Base-by-base conservation (phyloP, 176 grass and related monocot species). In the Typha latifolia region DNA sequence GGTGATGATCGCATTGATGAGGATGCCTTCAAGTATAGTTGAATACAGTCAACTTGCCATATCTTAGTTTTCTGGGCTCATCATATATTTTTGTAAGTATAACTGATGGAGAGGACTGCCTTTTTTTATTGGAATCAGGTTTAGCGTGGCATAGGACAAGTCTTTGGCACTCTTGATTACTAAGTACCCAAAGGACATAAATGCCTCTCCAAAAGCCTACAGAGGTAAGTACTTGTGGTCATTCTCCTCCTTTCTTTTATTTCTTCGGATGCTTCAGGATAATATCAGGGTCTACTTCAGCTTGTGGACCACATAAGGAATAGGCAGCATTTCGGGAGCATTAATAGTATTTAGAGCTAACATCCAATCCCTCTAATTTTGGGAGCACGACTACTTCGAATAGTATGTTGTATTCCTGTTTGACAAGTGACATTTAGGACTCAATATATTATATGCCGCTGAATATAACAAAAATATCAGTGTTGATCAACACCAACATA, bases 1-100 rank as follows among this genome's bases (percentile, higher is more conserved):
- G 89, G 94, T 7, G 94, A 99, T 23, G 94, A 99, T 72, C 86
- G 89, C 21, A 99, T 89, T 1, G 94, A 99, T 63, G 94, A 99
- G 73, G 94, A 99, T 66, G 94, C 89, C 62, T 99, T 99, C 84
- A 93, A 99, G 92, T 96, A 74, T 3, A 12, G 29, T 57, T 15
- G 12, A 4, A 69, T 4, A 0, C 29, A 18, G 5, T 7, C 27
- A 11, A 14, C 13, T 11, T 47, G 31, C n/a, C 5, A 47, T 19
- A 18, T 2, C 0, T n/a, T 48, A 3, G 7, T 47, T 47, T 5
- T 48, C 19, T 37, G 14, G 3, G 32, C 3, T 20, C 15, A 18
- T 43, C 0, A 47, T 9, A 47, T 48, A 10, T n/a, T 32, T 8
- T 66, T 14, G 14, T 22, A 32, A 8, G 14, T n/a, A 14, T 18